phyloP scores from a whole-genome alignment of 2,329 filamentous ascomycete genomes.

The Colletotrichum tamarilloi region DNA sequence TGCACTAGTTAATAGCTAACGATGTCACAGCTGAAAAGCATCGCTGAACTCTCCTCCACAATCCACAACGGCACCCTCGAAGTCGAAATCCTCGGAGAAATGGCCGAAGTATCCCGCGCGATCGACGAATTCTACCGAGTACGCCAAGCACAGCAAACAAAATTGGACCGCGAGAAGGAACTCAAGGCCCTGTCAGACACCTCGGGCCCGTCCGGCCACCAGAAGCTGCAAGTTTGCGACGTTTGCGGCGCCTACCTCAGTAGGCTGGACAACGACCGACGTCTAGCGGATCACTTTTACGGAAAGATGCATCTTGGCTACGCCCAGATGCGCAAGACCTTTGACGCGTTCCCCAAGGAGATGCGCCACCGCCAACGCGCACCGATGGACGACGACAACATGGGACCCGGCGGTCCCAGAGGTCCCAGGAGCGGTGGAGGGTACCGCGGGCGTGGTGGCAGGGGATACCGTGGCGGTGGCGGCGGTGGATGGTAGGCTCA shows the following conservation, averaged over 20 bases:
- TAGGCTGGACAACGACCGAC: slow-evolving; percentile 91
- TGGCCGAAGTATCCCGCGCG: slow-evolving; percentile 82
- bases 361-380: slow-evolving; percentile 78
- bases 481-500: slow-evolving; percentile 50
- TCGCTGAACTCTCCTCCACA: slow-evolving; percentile 81
- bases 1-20: slow-evolving; percentile 42
- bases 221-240: slow-evolving; percentile 98
- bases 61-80: slow-evolving; percentile 88
- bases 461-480: slow-evolving; percentile 57
- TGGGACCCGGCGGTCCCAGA: slow-evolving; percentile 59
- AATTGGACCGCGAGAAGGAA: slow-evolving; percentile 86
- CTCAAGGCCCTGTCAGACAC: slow-evolving; percentile 93
- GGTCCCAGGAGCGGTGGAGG: slow-evolving; percentile 66
- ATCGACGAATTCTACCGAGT: slow-evolving; percentile 91
- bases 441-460: slow-evolving; percentile 62
- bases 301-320: slow-evolving; percentile 99
- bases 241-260: slow-evolving; percentile 96
- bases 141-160: slow-evolving; percentile 81
- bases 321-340: slow-evolving; percentile 96
- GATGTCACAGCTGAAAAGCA: slow-evolving; percentile 74
- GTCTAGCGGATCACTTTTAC: slow-evolving; percentile 97
- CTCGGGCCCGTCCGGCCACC: slow-evolving; percentile 90
- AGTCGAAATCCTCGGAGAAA: slow-evolving; percentile 85
- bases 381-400: slow-evolving; percentile 58
- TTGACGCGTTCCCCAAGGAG: slow-evolving; percentile 87